These are phyloP conservation scores for Bretschneidera sinensis DNA, from an alignment of 345 rosid genomes.

Conservation along the genomic window DNA sequence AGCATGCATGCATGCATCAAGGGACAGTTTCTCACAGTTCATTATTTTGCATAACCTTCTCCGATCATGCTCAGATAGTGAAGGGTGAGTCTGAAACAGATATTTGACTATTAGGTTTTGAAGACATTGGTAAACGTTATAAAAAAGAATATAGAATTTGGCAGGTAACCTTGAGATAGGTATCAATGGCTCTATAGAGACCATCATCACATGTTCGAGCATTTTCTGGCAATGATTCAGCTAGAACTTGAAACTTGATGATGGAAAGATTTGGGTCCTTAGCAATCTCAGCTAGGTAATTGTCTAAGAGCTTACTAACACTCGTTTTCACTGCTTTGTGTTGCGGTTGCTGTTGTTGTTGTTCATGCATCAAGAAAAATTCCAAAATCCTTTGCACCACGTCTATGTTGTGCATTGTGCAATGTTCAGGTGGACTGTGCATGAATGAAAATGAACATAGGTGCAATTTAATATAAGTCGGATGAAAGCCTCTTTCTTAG, in stretches of 20 bases:
- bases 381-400: conserved; percentile 70
- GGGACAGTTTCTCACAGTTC: conserved; percentile 73
- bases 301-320: conserved; percentile 74
- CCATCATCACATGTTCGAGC: conserved; percentile 77
- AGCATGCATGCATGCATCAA: conserved; percentile 88
- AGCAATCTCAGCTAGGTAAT: conserved; percentile 68
- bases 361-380: conserved; percentile 74
- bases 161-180: conserved; percentile 69
- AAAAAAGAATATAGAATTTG: not conserved
- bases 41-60: conserved; percentile 70
- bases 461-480: conserved; percentile 12
- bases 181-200: conserved; percentile 88
- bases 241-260: conserved; percentile 77
- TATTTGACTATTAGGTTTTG: conserved; percentile 4
- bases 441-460: conserved; percentile 11
- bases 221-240: conserved; percentile 64
- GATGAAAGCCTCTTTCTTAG: too few relatives aligned
- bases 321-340: conserved; percentile 39
- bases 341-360: conserved; percentile 65
- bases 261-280: conserved; percentile 71
- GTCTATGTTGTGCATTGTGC: conserved; percentile 56
- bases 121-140: not conserved
- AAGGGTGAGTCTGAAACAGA: conserved; percentile 66
- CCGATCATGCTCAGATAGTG: conserved; percentile 62
- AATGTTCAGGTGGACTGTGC: conserved; percentile 46